phyloP scores from a whole-genome alignment of 176 grass and related monocot species.

The Saccharum spontaneum region DNA sequence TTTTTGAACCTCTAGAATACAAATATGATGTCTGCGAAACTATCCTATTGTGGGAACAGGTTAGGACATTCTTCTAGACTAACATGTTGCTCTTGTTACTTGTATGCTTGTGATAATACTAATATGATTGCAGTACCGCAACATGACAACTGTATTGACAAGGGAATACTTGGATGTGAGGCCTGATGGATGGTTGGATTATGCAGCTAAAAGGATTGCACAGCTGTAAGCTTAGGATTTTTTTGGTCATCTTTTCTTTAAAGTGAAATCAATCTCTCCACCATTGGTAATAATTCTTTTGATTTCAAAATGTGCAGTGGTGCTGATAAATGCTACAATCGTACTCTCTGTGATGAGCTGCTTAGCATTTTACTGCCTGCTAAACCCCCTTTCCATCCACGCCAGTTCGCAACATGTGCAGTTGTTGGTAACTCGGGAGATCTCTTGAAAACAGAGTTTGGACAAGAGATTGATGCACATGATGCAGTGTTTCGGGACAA shows the following conservation, averaged over 20 bases:
- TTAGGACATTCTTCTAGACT: conserved; percentile 38
- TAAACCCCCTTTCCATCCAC: conserved; percentile 89
- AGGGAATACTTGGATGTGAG: conserved; percentile 95
- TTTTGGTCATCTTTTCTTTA: not conserved
- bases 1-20: conserved; percentile 86
- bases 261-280: conserved; percentile 1
- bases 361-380: conserved; percentile 88
- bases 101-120: conserved; percentile 19
- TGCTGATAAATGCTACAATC: conserved; percentile 92
- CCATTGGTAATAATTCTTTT: not conserved
- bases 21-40: conserved; percentile 78
- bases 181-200: conserved; percentile 90
- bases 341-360: conserved; percentile 84
- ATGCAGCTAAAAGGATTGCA: conserved; percentile 91
- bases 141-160: conserved; percentile 97
- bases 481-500: conserved; percentile 98
- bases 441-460: conserved; percentile 97
- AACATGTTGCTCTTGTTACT: not conserved
- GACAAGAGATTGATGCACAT: conserved; percentile 90
- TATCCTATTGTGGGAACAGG: conserved; percentile 93
- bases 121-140: conserved; percentile 71
- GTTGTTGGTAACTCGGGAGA: conserved; percentile 98
- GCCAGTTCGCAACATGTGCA: conserved; percentile 83
- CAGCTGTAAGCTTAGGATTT: conserved; percentile 74
- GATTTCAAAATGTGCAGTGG: conserved; percentile 51